phyloP scores from a whole-genome alignment of 345 rosid genomes.

The Mallotus nudiflorus region DNA sequence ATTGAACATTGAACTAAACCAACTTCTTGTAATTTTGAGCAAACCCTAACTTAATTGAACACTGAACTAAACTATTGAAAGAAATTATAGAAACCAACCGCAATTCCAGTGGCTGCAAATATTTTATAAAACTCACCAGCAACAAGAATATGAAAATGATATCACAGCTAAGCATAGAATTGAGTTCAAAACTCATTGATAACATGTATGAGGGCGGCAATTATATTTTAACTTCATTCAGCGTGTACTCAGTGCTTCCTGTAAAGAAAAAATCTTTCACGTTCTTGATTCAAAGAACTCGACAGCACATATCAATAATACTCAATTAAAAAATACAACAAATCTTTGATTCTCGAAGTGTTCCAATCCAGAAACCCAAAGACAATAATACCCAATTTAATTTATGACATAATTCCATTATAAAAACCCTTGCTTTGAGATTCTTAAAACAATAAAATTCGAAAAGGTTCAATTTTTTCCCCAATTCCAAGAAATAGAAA shows the following conservation, averaged over 20 bases:
- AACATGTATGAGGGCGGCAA: too few species aligned
- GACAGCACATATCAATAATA: not conserved
- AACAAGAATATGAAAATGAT: too few species aligned
- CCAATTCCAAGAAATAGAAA: not conserved
- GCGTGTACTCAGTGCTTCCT: constrained; percentile 76
- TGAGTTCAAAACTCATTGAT: too few species aligned
- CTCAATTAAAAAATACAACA: not conserved
- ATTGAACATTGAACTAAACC: too few species aligned
- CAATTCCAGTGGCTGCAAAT: too few species aligned
- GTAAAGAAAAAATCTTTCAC: not conserved
- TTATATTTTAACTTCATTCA: constrained; percentile 80
- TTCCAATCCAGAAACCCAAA: not conserved
- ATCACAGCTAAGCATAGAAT: too few species aligned
- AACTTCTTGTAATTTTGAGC: too few species aligned
- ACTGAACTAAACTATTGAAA: too few species aligned
- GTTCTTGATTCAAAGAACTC: not conserved
- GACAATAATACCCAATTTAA: not conserved
- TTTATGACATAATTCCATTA: not conserved
- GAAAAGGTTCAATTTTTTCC: not conserved
- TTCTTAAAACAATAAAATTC: not conserved
- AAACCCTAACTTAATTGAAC: too few species aligned
- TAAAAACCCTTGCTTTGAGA: not conserved
- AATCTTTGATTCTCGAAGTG: not conserved
- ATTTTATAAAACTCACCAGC: too few species aligned
- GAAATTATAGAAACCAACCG: too few species aligned